Base-by-base conservation (phyloP, 1,284 basidiomycete genomes). In the Gymnopus androsaceus region DNA sequence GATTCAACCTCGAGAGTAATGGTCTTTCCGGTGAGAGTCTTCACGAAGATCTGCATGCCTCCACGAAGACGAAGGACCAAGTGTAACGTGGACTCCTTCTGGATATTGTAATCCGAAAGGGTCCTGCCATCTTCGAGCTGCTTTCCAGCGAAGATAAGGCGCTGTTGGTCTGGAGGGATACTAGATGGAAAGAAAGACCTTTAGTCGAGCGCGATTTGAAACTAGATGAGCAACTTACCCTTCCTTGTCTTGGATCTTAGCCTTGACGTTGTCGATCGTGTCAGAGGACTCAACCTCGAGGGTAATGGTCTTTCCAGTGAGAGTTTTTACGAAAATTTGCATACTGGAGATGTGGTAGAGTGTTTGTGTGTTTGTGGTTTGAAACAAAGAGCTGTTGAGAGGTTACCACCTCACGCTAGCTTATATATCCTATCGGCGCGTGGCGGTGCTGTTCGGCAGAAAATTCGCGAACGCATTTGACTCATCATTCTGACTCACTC, bases 1-100 rank as follows among this genome's bases (percentile, higher is more conserved):
- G 90, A 92, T 77, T 94, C 91, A 56, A 94, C 90, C 78, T 93
- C 91, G 59, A 93, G 83, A 66, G 91, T 93, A 78, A 94, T 93
- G 40, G 90, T 93, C 82, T 93, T 94, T 64, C 91, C 91, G 63
- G 91, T 93, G 62, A 94, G 83, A 70, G 82, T 86, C 75, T 90
- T 91, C 64, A 91, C 88, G 75, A 90, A 90, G 69, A 90, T 90
- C 74, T 90, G 88, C 88, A 90, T 90, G n/a, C 72, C 72, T 53
- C 72, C 72, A 59, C 71, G 71, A 3, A 74, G 70, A 58, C 72
- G 72, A 28, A 73, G 69, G 45, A 72, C 71, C 27, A 74, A 64
- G 46, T 73, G 72, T 38, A 75, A 69, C n/a, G 74, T 74, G 3
- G 70, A 72, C 60, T 75, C 73, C 78, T 88, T 87, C 75, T 88